These are phyloP conservation scores for Metschnikowia aberdeeniae DNA, from an alignment of 805 yeast species.

Conservation along the genomic window DNA sequence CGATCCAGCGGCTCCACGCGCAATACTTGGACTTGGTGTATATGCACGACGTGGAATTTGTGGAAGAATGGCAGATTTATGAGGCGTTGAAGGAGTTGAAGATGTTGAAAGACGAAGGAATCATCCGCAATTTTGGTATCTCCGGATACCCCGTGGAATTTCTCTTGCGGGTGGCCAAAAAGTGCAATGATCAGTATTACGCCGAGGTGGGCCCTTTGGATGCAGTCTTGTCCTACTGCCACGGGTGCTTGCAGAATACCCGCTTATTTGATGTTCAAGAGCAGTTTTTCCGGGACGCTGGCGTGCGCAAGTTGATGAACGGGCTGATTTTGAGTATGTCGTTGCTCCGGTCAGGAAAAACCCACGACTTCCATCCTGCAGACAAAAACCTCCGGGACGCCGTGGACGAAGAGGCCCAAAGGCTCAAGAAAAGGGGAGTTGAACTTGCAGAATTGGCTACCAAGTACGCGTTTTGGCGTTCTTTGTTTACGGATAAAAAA, in stretches of 20 bases:
- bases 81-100: constrained; percentile 63
- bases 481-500: constrained; percentile 18
- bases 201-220: constrained; percentile 62
- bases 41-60: constrained; percentile 88
- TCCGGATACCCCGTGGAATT: constrained; percentile 84
- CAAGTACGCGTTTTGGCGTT: constrained; percentile 59
- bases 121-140: constrained; percentile 64
- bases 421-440: constrained; percentile 31
- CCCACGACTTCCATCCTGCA: constrained; percentile 82
- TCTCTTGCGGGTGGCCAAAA: constrained; percentile 49
- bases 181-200: constrained; percentile 24
- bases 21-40: constrained; percentile 75
- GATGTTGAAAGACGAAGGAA: constrained; percentile 58
- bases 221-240: constrained; percentile 71
- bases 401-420: constrained; percentile 42
- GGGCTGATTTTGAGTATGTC: constrained; percentile 92
- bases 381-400: constrained; percentile 51
- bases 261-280: constrained; percentile 44
- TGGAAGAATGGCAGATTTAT: constrained; percentile 46
- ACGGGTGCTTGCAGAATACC: constrained; percentile 78
- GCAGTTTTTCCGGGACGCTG: constrained; percentile 49
- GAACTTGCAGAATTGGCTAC: constrained; percentile 83
- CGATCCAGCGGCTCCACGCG: constrained; percentile 63
- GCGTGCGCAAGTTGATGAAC: constrained; percentile 58
- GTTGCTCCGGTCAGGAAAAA: constrained; percentile 59